Base-by-base conservation (phyloP, 176 grass and related monocot genomes). In the Ananas comosus region DNA sequence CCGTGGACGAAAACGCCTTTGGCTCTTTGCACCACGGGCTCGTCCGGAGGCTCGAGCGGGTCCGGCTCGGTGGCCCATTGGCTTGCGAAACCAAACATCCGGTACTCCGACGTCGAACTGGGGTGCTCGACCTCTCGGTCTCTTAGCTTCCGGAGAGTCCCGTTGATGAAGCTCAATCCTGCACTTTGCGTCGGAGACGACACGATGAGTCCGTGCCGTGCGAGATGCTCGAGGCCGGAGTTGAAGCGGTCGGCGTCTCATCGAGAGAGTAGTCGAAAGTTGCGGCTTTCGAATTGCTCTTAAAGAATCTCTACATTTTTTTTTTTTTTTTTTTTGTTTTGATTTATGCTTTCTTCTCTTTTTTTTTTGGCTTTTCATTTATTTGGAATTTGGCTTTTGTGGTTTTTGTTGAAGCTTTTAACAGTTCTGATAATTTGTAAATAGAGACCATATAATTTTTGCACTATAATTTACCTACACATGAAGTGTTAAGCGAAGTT, bases 91-190 rank as follows among this genome's bases (percentile, higher is more conserved):
- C 27, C 42, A 63, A 52, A 80, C 18, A 11, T 86, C 58, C 75
- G 70, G 76, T 78, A 48, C 65, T 57, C 77, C 52, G 63, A 53
- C 33, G 91, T 90, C 58, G 68, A 90, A 56, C 71, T 90, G 0
- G 86, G 83, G 4, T 91, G 87, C 70, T 81, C 88, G 16, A 85
- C 89, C 12, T 86, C 92, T 51, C 69, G 81, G 73, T 84, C 92
- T 9, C 11, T 73, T 2, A 66, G 82, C 66, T 85, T 85, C 25
- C 72, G 79, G 19, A 87, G 76, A 67, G 61, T 96, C 50, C 51
- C 79, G 0, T 88, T 77, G 2, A 67, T 83, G 3, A 94, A 86
- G 63, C 61, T 91, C 66, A 81, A 78, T 69, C 49, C 63, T 12
- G 33, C 70, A 56, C 65, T 80, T 28, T 94, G 90, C 27, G 78